phyloP scores from a whole-genome alignment of 352 stramenopile species.

The Plasmopara viticola region DNA sequence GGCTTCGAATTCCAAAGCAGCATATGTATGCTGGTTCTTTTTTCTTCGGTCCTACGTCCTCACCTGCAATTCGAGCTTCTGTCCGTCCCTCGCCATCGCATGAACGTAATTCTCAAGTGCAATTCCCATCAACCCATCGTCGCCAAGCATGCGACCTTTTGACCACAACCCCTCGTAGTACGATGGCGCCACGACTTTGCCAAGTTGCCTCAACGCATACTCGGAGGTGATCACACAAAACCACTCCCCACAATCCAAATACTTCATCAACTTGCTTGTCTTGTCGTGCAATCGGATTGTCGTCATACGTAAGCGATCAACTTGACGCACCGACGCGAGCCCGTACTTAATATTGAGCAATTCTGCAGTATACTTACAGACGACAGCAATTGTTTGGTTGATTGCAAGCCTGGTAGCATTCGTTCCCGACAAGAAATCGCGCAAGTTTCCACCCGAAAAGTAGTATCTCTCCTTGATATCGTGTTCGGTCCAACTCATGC shows the following conservation, averaged over 20 bases:
- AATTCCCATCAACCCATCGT: constrained; percentile 1
- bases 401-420: background rate
- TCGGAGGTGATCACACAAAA: constrained; percentile 1
- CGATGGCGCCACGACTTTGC: background rate
- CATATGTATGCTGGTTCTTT: constrained; percentile 3
- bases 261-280: background rate
- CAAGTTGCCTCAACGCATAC: constrained; percentile 2
- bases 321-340: background rate
- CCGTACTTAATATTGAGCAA: background rate
- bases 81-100: constrained; percentile 1
- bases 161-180: constrained; percentile 1
- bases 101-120: constrained; percentile 4
- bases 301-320: constrained; percentile 1
- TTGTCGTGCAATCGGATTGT: no score
- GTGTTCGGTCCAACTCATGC: background rate
- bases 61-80: constrained; percentile 1
- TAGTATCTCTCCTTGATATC: background rate
- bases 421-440: background rate
- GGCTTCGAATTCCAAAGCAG: constrained; percentile 1
- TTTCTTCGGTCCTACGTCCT: constrained; percentile 1
- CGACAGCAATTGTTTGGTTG: background rate
- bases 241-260: background rate
- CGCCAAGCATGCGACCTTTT: background rate
- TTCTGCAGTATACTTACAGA: background rate
- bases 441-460: background rate